Evolutionary conservation across 495 filamentous ascomycete genomes (phyloP).

Genomic region (Neurospora cerealis): DNA sequence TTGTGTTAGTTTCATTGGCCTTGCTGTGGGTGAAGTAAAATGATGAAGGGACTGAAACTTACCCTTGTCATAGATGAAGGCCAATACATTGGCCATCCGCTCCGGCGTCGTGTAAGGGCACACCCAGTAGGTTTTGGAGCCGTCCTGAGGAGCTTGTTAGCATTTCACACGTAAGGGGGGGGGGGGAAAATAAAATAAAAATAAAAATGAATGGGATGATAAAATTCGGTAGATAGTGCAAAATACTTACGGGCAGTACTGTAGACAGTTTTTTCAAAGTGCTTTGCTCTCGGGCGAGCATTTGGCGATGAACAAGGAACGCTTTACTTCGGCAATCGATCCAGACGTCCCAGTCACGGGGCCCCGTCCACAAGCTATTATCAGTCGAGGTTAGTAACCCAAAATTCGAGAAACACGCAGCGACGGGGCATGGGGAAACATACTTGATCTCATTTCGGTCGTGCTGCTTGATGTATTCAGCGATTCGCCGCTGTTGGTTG

Average conservation of each 20-base stretch:
- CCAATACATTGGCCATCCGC: conserved; percentile 6
- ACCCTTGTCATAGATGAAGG: conserved; percentile 18
- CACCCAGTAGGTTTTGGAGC: background rate
- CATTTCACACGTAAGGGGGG: background rate
- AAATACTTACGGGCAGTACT: background rate
- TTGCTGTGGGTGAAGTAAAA: no score
- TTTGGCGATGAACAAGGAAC: background rate
- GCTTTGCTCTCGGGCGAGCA: background rate
- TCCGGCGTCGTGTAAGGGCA: background rate
- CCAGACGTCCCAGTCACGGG: conserved; percentile 10
- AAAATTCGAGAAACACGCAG: background rate
- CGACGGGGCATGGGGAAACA: background rate
- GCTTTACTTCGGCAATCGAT: conserved; percentile 6
- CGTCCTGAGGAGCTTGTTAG: background rate
- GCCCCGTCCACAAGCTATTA: background rate
- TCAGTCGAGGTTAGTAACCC: background rate
- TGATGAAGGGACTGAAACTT: background rate
- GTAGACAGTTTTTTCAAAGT: background rate
- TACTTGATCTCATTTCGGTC: background rate
- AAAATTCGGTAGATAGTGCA: background rate
- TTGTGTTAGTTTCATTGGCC: background rate
- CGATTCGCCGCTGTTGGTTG: background rate
- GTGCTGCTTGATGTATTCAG: background rate
- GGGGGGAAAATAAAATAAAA: background rate
- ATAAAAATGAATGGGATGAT: background rate